phyloP scores from a whole-genome alignment of 257 asterid genomes.

The Rubia yunnanensis region DNA sequence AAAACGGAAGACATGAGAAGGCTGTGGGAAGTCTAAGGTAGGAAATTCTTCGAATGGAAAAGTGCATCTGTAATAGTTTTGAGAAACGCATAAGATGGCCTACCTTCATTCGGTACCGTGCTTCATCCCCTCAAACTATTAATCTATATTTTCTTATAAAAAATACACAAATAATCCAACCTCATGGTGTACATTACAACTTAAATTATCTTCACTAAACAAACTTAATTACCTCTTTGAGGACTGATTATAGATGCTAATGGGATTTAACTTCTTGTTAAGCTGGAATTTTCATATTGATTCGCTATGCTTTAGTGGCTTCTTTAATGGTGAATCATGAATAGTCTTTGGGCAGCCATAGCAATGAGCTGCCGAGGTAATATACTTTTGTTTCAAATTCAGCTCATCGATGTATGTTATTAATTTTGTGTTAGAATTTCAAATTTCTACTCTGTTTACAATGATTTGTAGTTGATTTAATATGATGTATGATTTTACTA shows the following conservation, averaged over 20 bases:
- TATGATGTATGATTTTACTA: neutral
- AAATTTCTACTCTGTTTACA: neutral
- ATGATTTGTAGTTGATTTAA: neutral
- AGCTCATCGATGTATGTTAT: slow-evolving; percentile 1
- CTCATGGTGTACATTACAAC: too few species aligned
- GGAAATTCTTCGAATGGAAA: too few species aligned
- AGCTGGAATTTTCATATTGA: slow-evolving; percentile 16
- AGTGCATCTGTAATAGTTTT: too few species aligned
- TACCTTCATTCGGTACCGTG: too few species aligned
- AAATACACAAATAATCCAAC: too few species aligned
- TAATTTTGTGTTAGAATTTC: neutral
- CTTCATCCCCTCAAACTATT: too few species aligned
- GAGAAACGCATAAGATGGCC: too few species aligned
- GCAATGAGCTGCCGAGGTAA: slow-evolving; percentile 28
- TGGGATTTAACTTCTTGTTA: slow-evolving; percentile 6
- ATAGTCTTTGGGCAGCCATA: slow-evolving; percentile 7
- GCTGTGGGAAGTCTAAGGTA: too few species aligned
- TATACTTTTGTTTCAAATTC: neutral
- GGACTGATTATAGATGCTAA: slow-evolving; percentile 7
- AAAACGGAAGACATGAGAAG: too few species aligned
- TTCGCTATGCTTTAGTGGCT: slow-evolving; percentile 4
- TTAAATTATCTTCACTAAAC: neutral
- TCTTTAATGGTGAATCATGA: slow-evolving; percentile 17
- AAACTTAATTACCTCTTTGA: neutral
- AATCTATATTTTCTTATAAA: too few species aligned